phyloP scores from a whole-genome alignment of 176 grass and related monocot genomes.

The Otatea glauca region DNA sequence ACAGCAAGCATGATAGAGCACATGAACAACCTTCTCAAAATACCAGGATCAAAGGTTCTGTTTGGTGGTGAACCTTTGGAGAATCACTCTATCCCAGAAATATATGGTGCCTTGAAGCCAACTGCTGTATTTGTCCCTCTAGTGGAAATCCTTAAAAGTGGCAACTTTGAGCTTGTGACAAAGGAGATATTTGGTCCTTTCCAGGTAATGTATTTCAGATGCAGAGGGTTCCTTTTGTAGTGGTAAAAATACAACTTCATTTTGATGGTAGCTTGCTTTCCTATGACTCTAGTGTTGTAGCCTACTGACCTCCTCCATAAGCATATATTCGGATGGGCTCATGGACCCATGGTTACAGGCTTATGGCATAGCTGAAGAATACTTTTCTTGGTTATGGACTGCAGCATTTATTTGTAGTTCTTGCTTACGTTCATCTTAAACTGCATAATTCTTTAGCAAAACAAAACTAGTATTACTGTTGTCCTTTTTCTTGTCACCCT shows the following conservation, averaged over 20 bases:
- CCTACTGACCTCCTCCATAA: not conserved
- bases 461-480: not conserved
- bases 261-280: no score
- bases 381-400: not conserved
- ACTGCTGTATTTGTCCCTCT: slow-evolving; percentile 94
- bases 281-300: not conserved
- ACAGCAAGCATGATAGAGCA: slow-evolving; percentile 83
- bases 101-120: slow-evolving; percentile 90
- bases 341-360: not conserved
- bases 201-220: slow-evolving; percentile 59
- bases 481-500: not conserved
- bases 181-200: slow-evolving; percentile 96
- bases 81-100: slow-evolving; percentile 88
- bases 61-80: slow-evolving; percentile 85
- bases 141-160: slow-evolving; percentile 71
- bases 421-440: not conserved
- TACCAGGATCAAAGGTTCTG: slow-evolving; percentile 87
- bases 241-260: not conserved
- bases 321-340: not conserved
- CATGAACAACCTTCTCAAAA: slow-evolving; percentile 75
- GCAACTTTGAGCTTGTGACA: slow-evolving; percentile 83
- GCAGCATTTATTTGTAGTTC: not conserved
- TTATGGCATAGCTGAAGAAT: slow-evolving; percentile 1
- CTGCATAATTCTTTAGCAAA: not conserved
- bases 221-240: not conserved